Evolutionary conservation across 768 basidiomycete species (phyloP).

Genomic region (Suillus ampliporus): DNA sequence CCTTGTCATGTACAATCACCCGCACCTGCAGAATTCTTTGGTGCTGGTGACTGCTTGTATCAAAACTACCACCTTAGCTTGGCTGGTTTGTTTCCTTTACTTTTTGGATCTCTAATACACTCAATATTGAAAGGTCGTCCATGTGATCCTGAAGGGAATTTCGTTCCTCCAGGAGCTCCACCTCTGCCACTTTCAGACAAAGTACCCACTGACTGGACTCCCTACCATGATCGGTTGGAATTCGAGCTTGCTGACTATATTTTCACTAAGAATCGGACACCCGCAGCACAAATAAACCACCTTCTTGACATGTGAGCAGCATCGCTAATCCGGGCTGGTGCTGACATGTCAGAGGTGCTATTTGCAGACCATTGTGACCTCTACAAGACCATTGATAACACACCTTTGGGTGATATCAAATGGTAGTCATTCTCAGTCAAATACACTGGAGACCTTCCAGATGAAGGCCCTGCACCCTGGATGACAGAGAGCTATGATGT

Average conservation of each 20-base stretch:
- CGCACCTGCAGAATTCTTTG: too few relatives aligned
- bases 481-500: constrained; percentile 32
- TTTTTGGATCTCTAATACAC: too few relatives aligned
- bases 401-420: constrained; percentile 38
- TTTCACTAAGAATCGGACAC: constrained; percentile 25
- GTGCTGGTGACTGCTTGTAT: too few relatives aligned
- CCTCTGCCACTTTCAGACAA: too few relatives aligned
- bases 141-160: too few relatives aligned
- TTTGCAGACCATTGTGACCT: constrained; percentile 39
- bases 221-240: constrained; percentile 16
- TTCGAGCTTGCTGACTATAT: constrained; percentile 23
- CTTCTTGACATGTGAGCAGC: constrained; percentile 26
- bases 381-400: constrained; percentile 40
- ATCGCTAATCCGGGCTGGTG: constrained; percentile 15
- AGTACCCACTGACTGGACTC: constrained; percentile 19
- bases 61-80: too few relatives aligned
- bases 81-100: too few relatives aligned
- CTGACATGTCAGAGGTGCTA: constrained; percentile 13
- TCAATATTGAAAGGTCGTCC: too few relatives aligned
- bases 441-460: constrained; percentile 25
- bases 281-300: constrained; percentile 27
- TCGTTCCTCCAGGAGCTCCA: too few relatives aligned
- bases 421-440: constrained; percentile 41
- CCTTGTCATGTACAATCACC: too few relatives aligned
- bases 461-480: constrained; percentile 27